Conservation (phyloP, 1,139 yeast species). For the Protomyces pachydermus region DNA sequence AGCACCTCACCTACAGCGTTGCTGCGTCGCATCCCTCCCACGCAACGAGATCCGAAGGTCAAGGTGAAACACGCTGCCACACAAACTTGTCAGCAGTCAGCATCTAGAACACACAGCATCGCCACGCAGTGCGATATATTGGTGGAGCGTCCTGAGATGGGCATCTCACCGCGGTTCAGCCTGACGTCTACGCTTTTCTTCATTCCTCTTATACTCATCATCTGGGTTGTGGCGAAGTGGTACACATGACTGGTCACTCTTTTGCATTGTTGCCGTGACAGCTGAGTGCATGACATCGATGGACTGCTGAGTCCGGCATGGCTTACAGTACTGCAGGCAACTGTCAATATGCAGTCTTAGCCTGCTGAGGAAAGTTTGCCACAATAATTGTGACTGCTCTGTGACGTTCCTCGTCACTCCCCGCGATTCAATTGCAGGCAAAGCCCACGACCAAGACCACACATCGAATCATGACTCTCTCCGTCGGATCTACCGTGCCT, state of each 20-base stretch:
- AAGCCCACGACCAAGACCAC: background rate
- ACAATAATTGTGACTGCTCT: background rate
- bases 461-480: background rate
- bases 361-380: too few species aligned
- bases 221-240: background rate
- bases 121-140: background rate
- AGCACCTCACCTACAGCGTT: background rate
- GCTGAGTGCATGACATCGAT: too few species aligned
- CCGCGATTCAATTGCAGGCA: too few species aligned
- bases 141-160: background rate
- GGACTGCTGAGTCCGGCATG: too few species aligned
- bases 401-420: background rate
- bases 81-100: background rate
- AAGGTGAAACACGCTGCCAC: background rate
- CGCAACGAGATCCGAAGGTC: background rate
- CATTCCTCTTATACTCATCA: background rate
- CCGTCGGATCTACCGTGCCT: conserved; percentile 4
- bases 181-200: background rate
- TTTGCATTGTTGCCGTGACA: too few species aligned
- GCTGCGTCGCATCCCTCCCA: too few species aligned
- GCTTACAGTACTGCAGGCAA: too few species aligned
- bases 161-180: background rate
- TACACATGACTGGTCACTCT: too few species aligned
- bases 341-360: too few species aligned
- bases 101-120: background rate